A percentile compares a stretch with the other conserved stretches of the same genome.
phyloP scores from a whole-genome alignment of 441 rosid genomes.

The Corymbia calophylla region DNA sequence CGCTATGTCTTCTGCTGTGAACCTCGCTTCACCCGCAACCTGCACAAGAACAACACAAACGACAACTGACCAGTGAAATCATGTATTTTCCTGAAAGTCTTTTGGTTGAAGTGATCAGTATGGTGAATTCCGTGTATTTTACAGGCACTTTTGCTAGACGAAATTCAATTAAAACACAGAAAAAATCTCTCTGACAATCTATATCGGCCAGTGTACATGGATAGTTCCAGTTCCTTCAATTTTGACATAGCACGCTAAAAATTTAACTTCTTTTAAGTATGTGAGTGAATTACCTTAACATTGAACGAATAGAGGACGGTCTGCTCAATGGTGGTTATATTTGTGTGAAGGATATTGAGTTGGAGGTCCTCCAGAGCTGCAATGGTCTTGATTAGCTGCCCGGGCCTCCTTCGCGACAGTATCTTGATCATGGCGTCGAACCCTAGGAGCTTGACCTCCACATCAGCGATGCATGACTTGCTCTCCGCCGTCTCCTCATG shows the following conservation, averaged over 20 bases:
- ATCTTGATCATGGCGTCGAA: conserved; percentile 93
- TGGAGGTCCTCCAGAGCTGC: conserved; percentile 14
- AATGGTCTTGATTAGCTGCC: conserved; percentile 19
- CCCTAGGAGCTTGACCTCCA: conserved; percentile 86
- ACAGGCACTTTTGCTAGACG: not conserved
- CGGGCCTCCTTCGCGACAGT: conserved; percentile 57
- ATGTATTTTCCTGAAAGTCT: not conserved
- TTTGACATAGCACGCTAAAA: not conserved
- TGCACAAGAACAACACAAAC: conserved; percentile 11
- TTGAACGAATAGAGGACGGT: conserved; percentile 94
- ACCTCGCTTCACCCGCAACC: conserved; percentile 60
- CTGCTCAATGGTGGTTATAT: conserved; percentile 90
- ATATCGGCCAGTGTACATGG: not conserved
- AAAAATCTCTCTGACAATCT: not conserved
- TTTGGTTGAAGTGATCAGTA: not conserved
- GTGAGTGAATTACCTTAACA: conserved; percentile 55
- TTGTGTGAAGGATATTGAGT: conserved; percentile 76
- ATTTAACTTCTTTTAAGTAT: not conserved
- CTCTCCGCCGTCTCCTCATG: conserved; percentile 76
- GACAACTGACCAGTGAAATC: not conserved
- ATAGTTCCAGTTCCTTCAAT: not conserved
- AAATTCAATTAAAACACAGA: not conserved
- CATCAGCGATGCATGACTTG: conserved; percentile 75
- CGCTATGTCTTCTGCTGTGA: conserved; percentile 86
- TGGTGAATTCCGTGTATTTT: not conserved